Base-by-base conservation (phyloP, 108 stramenopile species). In the Cyclostephanos tholiformis region DNA sequence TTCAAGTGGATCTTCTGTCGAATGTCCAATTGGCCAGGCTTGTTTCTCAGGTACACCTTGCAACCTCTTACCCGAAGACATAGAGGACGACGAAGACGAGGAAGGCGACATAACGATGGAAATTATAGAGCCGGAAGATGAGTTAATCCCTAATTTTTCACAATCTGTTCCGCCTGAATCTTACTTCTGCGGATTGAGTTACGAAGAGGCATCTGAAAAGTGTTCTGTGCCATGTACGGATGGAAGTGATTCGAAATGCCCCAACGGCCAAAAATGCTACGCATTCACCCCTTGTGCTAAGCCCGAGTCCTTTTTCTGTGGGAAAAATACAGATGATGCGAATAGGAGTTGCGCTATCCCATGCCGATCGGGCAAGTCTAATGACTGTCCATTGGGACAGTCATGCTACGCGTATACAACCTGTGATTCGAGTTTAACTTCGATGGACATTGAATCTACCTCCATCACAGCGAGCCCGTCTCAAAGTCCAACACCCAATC, bases 401-500 rank as follows among this genome's bases (percentile, higher is more conserved):
- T 84, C 70, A 32, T 95, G 94, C 58, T 92, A 79, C 72, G 91
- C 94, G 26, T 90, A 95, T 74, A 92, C 91, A 0, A 82, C 89
- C 10, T 92, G 94, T 74, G 84, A 88, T 52, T 4, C 29, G 29
- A 1, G 3, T 41, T 41, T 41, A 41, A 41, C 41, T 41, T 16
- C 53, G 23, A 8, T 27, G 53, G 25, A 57, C 12, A 22, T 14
- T 57, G 27, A 14, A 29, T n/a, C n/a, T n/a, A n/a, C n/a, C n/a
- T n/a, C n/a, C n/a, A n/a, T n/a, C n/a, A n/a, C n/a, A n/a, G n/a
- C n/a, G n/a, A n/a, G n/a, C n/a, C n/a, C 61, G 9, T 35, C 36
- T 62, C 30, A n/a, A 35, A 10, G 22, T 17, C 61, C 61, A 62
- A 39, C 61, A 62, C 61, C 14, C 25, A 38, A 39, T 0, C 61